A percentile compares a stretch with the other conserved stretches of the same genome.
Conservation (phyloP, 2,329 filamentous ascomycete genomes). For the Pestalotiopsis sp. region DNA sequence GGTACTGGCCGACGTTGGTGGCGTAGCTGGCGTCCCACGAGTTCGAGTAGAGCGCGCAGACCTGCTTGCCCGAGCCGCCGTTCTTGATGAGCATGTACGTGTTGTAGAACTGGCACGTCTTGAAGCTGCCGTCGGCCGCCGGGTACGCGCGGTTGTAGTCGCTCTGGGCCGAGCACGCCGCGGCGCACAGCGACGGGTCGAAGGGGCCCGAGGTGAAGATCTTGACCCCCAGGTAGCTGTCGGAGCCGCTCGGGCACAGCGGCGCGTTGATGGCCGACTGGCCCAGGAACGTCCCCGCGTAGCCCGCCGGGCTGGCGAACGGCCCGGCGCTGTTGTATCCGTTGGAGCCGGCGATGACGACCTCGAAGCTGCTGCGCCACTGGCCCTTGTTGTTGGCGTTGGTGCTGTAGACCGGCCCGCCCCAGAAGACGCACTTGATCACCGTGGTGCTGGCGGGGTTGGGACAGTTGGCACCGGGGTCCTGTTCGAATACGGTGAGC, state of each 20-base stretch:
- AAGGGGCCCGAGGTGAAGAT: constrained; percentile 30
- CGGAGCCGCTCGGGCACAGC: constrained; percentile 18
- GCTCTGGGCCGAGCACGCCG: constrained; percentile 29
- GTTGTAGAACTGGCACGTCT: constrained; percentile 27
- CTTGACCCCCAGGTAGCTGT: constrained; percentile 32
- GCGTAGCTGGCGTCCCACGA: constrained; percentile 21
- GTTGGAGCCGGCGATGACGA: constrained; percentile 45
- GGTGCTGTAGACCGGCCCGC: constrained; percentile 23
- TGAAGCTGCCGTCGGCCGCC: constrained; percentile 20
- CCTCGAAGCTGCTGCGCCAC: constrained; percentile 27
- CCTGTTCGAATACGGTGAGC: neutral
- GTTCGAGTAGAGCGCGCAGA: constrained; percentile 18
- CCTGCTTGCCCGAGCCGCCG: constrained; percentile 29
- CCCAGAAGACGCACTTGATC: constrained; percentile 34
- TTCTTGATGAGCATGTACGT: constrained; percentile 30
- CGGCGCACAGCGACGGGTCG: constrained; percentile 30
- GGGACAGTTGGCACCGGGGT: constrained; percentile 21
- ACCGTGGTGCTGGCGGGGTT: constrained; percentile 26
- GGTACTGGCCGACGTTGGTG: constrained; percentile 20
- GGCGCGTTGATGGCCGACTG: constrained; percentile 30
- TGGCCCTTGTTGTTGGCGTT: constrained; percentile 27
- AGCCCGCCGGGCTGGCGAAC: constrained; percentile 19
- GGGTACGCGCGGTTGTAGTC: constrained; percentile 28
- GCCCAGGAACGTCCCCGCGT: constrained; percentile 21
- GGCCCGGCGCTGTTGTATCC: constrained; percentile 31